Evolutionary conservation across 2,329 filamentous ascomycete species (phyloP).

Genomic region (Colletotrichum incanum): DNA sequence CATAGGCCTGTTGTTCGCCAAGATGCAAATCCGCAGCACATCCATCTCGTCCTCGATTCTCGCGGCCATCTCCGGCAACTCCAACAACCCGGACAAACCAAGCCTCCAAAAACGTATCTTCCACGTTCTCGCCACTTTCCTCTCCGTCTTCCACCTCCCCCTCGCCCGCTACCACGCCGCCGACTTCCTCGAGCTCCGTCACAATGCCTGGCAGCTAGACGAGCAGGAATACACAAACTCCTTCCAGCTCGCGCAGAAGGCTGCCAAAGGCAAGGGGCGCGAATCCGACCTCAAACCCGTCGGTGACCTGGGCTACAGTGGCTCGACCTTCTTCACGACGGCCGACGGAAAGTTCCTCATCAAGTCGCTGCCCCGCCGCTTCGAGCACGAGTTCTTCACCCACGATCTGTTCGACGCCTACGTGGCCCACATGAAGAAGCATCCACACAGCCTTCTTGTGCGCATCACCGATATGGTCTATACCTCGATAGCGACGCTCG

Average conservation of each 20-base stretch:
- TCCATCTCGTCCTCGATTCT: constrained; percentile 72
- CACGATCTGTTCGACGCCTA: constrained; percentile 78
- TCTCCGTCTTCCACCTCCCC: constrained; percentile 53
- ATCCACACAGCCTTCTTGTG: constrained; percentile 75
- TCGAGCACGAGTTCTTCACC: constrained; percentile 80
- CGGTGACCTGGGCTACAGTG: constrained; percentile 81
- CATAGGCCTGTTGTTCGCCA: not conserved
- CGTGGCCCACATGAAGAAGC: constrained; percentile 72
- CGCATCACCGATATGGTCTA: constrained; percentile 81
- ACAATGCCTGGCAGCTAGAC: constrained; percentile 51
- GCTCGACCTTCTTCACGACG: constrained; percentile 83
- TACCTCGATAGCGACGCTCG: constrained; percentile 69
- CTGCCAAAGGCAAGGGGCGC: constrained; percentile 51
- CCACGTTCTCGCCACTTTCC: constrained; percentile 50
- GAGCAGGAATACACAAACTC: constrained; percentile 58
- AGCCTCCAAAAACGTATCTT: constrained; percentile 24
- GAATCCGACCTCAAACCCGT: constrained; percentile 65
- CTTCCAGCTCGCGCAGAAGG: constrained; percentile 50
- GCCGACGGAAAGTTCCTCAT: constrained; percentile 77
- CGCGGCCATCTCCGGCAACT: constrained; percentile 67
- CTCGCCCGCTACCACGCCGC: constrained; percentile 49
- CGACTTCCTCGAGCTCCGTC: constrained; percentile 50
- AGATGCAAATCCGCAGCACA: constrained; percentile 52
- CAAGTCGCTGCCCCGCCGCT: constrained; percentile 79
- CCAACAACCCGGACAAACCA: constrained; percentile 23